Percentiles rank a stretch among this genome's conserved stretches.
phyloP scores from a whole-genome alignment of 2,329 filamentous ascomycete species.

The Zymoseptoria passerinii region DNA sequence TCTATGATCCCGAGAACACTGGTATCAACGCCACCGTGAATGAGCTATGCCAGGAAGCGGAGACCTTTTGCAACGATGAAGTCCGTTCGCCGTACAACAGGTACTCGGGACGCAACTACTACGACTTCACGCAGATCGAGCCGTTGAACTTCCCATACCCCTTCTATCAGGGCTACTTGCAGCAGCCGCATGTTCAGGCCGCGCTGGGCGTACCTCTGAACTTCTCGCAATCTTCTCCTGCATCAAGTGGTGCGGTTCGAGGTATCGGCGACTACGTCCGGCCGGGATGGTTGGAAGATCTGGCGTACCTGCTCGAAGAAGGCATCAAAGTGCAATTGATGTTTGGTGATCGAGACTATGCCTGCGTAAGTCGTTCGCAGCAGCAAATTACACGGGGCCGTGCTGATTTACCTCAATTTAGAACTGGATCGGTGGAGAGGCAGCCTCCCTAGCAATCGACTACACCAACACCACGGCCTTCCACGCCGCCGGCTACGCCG shows the following conservation, averaged over 20 bases:
- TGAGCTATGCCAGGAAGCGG: constrained; percentile 38
- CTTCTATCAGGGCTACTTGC: constrained; percentile 41
- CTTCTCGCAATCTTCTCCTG: constrained; percentile 38
- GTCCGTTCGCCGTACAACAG: constrained; percentile 32
- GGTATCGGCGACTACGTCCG: constrained; percentile 40
- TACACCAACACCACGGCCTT: constrained; percentile 38
- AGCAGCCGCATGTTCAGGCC: constrained; percentile 46
- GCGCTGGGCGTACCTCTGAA: constrained; percentile 52
- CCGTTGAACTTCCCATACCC: constrained; percentile 29
- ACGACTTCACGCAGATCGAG: constrained; percentile 38
- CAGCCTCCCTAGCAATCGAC: constrained; percentile 41
- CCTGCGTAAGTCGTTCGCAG: constrained; percentile 23
- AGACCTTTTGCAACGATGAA: constrained; percentile 37
- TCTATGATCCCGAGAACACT: constrained; percentile 34
- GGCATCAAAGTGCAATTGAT: constrained; percentile 49
- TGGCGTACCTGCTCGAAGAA: constrained; percentile 47
- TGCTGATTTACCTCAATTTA: too few species aligned
- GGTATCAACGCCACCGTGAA: constrained; percentile 29
- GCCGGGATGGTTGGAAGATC: constrained; percentile 40
- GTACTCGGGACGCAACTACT: constrained; percentile 36
- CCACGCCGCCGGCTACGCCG: constrained; percentile 39
- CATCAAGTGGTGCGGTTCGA: constrained; percentile 37
- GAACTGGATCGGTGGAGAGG: constrained; percentile 50
- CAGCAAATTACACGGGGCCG: too few species aligned
- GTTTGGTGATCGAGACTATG: constrained; percentile 50